Conservation (phyloP, 2,329 filamentous ascomycete species). For the Sporothrix dimorphospora region DNA sequence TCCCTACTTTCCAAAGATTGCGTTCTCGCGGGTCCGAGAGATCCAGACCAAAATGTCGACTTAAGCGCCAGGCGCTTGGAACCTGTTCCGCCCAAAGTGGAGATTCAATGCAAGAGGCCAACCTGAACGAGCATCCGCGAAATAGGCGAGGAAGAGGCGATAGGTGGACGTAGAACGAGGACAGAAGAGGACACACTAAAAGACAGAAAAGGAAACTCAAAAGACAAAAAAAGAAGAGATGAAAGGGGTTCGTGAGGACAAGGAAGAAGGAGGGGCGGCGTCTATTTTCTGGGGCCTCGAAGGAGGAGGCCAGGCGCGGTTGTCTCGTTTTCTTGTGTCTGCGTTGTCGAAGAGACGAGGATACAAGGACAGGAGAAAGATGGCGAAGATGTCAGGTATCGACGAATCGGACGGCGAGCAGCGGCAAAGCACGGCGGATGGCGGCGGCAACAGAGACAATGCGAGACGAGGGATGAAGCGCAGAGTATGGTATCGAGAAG, state of each 20-base stretch:
- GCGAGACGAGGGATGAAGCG: background rate
- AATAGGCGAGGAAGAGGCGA: constrained; percentile 21
- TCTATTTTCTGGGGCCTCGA: background rate
- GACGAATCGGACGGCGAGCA: constrained; percentile 8
- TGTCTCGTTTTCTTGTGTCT: background rate
- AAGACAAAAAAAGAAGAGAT: constrained; percentile 23
- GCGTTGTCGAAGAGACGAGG: background rate
- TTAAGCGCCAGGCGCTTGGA: constrained; percentile 23
- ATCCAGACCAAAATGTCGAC: constrained; percentile 1
- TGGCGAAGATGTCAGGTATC: background rate
- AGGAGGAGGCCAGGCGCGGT: background rate
- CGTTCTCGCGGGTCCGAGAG: background rate
- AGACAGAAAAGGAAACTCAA: background rate
- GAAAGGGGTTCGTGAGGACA: constrained; percentile 24
- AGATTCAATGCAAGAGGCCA: constrained; percentile 21
- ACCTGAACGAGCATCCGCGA: background rate
- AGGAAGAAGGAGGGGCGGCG: constrained; percentile 13
- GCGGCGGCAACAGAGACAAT: constrained; percentile 11
- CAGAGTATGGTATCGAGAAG: background rate
- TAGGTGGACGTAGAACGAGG: constrained; percentile 4
- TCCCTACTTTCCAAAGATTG: background rate
- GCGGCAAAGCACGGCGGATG: background rate
- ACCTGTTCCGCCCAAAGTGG: constrained; percentile 13
- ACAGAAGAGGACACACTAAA: background rate
- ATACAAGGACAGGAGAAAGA: background rate